Evolutionary conservation across 2,329 filamentous ascomycete genomes (phyloP).

Genomic region (Tolypocladium pustulatum): DNA sequence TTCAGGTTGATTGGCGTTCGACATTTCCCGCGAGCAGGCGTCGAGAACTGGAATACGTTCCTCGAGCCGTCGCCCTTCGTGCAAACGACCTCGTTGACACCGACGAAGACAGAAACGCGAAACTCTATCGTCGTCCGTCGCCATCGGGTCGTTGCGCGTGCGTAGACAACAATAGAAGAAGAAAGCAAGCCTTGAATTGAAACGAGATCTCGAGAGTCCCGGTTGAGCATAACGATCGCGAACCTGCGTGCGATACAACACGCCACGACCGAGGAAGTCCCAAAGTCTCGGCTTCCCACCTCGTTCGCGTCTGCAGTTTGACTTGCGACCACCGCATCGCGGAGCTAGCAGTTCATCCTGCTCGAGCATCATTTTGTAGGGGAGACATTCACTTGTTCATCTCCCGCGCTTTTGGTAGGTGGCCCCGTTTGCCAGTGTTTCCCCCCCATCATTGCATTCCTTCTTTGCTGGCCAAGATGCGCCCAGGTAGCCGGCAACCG

Average conservation of each 20-base stretch:
- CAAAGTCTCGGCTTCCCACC: not conserved
- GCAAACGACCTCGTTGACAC: conserved; percentile 24
- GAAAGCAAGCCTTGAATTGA: conserved; percentile 10
- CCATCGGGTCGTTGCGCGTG: conserved; percentile 22
- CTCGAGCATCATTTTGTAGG: conserved; percentile 41
- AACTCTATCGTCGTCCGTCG: conserved; percentile 20
- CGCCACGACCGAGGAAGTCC: not conserved
- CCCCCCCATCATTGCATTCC: conserved; percentile 27
- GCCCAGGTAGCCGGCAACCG: not conserved
- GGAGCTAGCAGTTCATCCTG: conserved; percentile 10
- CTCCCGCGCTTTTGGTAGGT: conserved; percentile 68
- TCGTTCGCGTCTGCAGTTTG: conserved; percentile 8
- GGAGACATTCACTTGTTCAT: conserved; percentile 99
- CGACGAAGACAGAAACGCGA: conserved; percentile 24
- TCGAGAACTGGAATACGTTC: conserved; percentile 34
- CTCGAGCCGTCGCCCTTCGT: conserved; percentile 20
- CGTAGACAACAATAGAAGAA: conserved; percentile 25
- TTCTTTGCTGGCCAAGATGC: not conserved
- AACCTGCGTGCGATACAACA: not conserved
- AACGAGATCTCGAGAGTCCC: conserved; percentile 19
- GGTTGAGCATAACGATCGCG: conserved; percentile 7
- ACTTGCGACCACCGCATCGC: conserved; percentile 10
- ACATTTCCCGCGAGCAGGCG: conserved; percentile 16
- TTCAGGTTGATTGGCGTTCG: conserved; percentile 12
- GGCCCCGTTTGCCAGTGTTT: conserved; percentile 4